Base-by-base conservation (phyloP, 345 rosid genomes). In the Sapria himalayana region DNA sequence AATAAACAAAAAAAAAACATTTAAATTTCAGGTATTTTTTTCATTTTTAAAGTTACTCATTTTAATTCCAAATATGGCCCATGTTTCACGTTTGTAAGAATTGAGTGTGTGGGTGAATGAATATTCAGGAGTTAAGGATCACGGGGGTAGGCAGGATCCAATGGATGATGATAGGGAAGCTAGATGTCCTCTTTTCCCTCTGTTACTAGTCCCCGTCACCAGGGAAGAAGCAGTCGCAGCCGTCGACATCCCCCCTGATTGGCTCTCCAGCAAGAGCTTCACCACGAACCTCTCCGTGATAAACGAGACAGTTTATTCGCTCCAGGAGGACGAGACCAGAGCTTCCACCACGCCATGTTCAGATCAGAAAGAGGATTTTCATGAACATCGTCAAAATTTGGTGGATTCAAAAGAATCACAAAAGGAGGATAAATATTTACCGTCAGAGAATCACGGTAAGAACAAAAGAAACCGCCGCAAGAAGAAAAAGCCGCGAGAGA, bases 231-330 rank as follows among this genome's bases (percentile, higher is more conserved):
- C 59, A 41, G 12, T 60, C 31, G 22, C 68, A 21, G 8, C 54
- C 41, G n/a, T 42, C 23, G 34, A 44, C 15, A 27, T 14, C 50
- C 38, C 40, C 22, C 50, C 66, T 43, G 67, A 60, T 52, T 89
- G 98, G 98, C 86, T 89, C 44, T 59, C 57, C 60, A 82, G 79
- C 75, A 42, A 74, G 47, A 89, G 95, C 73, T 89, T 89, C 77
- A 61, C 76, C 29, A 46, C 62, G 54, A 80, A 79, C 59, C 61
- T 71, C 45, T 58, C 93, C 44, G 52, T 62, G 51, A 55, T 76
- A 44, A 53, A 71, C 65, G 67, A 62, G 33, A 56, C 70, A 27
- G 63, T 66, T 45, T 46, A 72, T 37, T 53, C 70, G 22, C 31
- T 59, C 24, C 62, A n/a, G 75, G 60, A 25, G 64, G 47, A 11